Evolutionary conservation across 257 asterid genomes (phyloP).

Genomic region (Datura wrightii): DNA sequence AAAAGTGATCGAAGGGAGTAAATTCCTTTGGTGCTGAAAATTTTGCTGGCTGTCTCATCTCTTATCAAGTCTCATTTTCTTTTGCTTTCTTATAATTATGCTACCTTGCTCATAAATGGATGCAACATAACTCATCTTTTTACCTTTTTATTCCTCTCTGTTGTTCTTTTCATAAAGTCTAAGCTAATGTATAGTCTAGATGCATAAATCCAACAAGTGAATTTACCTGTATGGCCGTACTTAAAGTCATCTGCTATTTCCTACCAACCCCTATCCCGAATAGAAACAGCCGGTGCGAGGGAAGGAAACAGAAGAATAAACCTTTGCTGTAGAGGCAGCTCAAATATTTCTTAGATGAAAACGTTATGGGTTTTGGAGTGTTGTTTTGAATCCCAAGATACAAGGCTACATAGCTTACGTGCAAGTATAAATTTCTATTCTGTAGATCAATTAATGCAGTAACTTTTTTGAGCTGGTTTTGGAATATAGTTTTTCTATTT

Average conservation of each 20-base stretch:
- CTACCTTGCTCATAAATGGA: not conserved
- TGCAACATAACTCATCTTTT: not conserved
- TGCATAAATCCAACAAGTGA: not conserved
- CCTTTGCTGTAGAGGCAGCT: not conserved
- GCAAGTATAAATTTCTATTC: not conserved
- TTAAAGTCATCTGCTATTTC: not conserved
- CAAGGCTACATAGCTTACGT: not conserved
- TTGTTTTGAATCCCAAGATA: not conserved
- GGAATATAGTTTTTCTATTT: not conserved
- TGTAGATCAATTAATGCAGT: not conserved
- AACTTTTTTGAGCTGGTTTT: not conserved
- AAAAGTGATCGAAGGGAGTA: not conserved
- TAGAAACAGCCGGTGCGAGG: not conserved
- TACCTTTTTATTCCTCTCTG: not conserved
- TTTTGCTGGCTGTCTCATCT: not conserved
- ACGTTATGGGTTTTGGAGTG: not conserved
- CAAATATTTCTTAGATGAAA: not conserved
- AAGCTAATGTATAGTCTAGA: constrained; percentile 21
- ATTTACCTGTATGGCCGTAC: not conserved
- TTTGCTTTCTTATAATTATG: not conserved
- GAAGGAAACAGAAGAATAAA: not conserved
- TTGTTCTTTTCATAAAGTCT: not conserved
- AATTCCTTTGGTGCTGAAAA: not conserved
- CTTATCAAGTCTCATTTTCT: not conserved
- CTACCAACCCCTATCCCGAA: not conserved